phyloP scores from a whole-genome alignment of 2,329 filamentous ascomycete species.

The Ophiostoma sp. region DNA sequence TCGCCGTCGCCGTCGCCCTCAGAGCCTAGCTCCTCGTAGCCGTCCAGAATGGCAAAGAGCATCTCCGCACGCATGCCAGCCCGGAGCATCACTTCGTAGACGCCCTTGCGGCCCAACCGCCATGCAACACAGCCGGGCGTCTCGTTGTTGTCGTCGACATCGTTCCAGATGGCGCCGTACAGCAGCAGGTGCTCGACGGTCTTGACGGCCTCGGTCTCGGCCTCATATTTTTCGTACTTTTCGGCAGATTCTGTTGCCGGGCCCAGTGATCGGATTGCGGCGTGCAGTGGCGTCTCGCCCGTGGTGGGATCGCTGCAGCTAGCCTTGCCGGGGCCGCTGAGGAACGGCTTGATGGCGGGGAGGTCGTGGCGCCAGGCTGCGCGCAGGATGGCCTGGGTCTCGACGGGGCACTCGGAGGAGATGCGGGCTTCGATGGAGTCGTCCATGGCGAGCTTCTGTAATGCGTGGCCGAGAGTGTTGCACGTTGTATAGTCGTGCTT shows the following conservation, averaged over 20 bases:
- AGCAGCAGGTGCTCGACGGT: conserved; percentile 73
- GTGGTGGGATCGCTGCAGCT: conserved; percentile 80
- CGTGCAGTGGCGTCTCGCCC: conserved; percentile 81
- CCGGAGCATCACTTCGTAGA: conserved; percentile 81
- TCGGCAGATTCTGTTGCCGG: not conserved
- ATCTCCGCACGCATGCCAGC: conserved; percentile 88
- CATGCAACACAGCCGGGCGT: conserved; percentile 85
- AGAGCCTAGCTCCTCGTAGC: conserved; percentile 67
- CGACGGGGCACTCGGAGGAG: conserved; percentile 46
- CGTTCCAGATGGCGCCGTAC: conserved; percentile 95
- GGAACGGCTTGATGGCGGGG: conserved; percentile 60
- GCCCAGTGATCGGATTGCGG: conserved; percentile 64
- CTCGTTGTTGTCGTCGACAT: conserved; percentile 78
- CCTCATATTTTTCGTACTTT: not conserved
- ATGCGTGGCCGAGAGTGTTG: conserved; percentile 28
- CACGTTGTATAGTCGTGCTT: not conserved
- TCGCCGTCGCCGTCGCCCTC: conserved; percentile 45
- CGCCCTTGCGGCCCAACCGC: conserved; percentile 57
- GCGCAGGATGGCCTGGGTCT: conserved; percentile 47
- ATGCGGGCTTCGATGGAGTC: conserved; percentile 52
- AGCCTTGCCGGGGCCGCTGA: conserved; percentile 57
- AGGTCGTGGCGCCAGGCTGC: conserved; percentile 58
- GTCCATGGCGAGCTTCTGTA: conserved; percentile 30
- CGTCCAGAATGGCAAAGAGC: conserved; percentile 73
- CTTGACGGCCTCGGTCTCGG: conserved; percentile 37